Conservation (phyloP, 805 yeast genomes). For the Metschnikowia peoriensis region DNA sequence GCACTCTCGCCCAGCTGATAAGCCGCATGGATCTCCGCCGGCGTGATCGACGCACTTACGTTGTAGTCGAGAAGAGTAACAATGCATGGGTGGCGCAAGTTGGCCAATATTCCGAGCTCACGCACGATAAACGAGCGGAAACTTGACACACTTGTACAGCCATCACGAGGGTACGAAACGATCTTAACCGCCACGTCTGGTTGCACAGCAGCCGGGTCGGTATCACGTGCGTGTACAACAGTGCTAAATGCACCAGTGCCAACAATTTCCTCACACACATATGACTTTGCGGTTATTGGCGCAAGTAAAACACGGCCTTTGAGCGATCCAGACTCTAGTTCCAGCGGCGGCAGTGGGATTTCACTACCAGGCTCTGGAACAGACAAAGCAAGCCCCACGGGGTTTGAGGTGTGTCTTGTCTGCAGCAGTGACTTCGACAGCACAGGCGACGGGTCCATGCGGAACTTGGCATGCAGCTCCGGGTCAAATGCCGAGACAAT, state of each 20-base stretch:
- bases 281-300: constrained; percentile 7
- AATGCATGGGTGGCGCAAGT: constrained; percentile 66
- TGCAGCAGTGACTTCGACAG: constrained; percentile 5
- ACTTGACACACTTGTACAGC: constrained; percentile 24
- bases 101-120: constrained; percentile 65
- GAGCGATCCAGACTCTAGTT: constrained; percentile 1
- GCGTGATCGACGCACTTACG: constrained; percentile 27
- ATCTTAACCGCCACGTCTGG: constrained; percentile 69
- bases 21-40: constrained; percentile 23
- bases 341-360: constrained; percentile 16
- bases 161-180: constrained; percentile 36
- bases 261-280: constrained; percentile 28
- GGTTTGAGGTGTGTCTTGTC: constrained; percentile 15
- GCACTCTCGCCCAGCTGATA: not conserved
- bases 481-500: constrained; percentile 16
- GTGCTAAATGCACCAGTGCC: constrained; percentile 72
- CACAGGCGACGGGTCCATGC: constrained; percentile 3
- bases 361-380: not conserved
- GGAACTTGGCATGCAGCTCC: constrained; percentile 1
- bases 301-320: constrained; percentile 13
- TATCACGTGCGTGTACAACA: constrained; percentile 49
- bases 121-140: constrained; percentile 45
- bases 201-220: constrained; percentile 14
- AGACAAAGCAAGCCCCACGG: constrained; percentile 1
- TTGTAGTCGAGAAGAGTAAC: constrained; percentile 57